A percentile compares a stretch with the other conserved stretches of the same genome.
Conservation (phyloP, 2,329 filamentous ascomycete genomes). For the Tolypocladium nubicola region DNA sequence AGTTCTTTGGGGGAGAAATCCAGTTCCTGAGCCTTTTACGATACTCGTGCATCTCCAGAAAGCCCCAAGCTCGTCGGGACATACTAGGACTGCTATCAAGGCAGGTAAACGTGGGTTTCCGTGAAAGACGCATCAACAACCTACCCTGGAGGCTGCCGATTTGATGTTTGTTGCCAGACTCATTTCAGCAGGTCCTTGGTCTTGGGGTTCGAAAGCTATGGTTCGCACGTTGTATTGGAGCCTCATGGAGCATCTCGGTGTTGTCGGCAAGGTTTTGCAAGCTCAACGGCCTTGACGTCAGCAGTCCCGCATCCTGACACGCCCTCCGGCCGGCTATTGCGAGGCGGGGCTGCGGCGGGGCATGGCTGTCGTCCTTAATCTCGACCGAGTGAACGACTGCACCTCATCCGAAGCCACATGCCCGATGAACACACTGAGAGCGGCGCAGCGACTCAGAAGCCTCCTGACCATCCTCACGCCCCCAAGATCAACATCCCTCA, state of each 20-base stretch:
- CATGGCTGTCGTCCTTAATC: background rate
- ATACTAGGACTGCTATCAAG: background rate
- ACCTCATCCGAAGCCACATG: background rate
- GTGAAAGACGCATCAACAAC: background rate
- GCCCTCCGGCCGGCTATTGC: background rate
- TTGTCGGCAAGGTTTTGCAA: background rate
- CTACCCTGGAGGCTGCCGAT: background rate
- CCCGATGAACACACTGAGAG: slow-evolving; percentile 14
- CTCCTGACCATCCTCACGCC: slow-evolving; percentile 10
- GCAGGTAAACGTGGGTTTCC: background rate
- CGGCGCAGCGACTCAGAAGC: slow-evolving; percentile 13
- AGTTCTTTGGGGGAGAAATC: no score
- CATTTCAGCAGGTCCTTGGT: background rate
- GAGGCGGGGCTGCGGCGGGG: background rate
- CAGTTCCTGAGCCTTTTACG: background rate
- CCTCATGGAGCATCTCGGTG: background rate
- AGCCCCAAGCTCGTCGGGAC: background rate
- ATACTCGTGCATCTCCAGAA: background rate
- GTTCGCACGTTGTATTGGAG: background rate
- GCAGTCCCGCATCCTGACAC: background rate
- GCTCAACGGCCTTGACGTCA: background rate
- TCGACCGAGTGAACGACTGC: background rate
- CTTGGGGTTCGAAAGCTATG: no score
- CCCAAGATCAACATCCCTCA: slow-evolving; percentile 3
- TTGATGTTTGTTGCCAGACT: no score